A percentile compares a stretch with the other conserved stretches of the same genome.
phyloP scores from a whole-genome alignment of 1,284 basidiomycete species.

The Ceratobasidium sp. region DNA sequence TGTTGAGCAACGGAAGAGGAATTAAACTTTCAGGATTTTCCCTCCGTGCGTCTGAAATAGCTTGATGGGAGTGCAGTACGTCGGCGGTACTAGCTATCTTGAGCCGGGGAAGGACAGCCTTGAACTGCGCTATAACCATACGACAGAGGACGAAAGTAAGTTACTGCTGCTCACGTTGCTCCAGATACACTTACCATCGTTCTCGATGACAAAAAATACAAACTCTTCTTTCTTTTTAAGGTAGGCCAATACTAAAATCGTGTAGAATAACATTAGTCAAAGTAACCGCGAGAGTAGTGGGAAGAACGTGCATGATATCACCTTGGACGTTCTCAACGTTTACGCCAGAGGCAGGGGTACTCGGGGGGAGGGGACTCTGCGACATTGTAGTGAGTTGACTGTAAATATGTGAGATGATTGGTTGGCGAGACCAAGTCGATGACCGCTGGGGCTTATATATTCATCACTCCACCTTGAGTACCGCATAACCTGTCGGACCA shows the following conservation, averaged over 20 bases:
- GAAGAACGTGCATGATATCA: constrained; percentile 48
- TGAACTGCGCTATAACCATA: constrained; percentile 14
- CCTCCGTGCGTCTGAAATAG: neutral
- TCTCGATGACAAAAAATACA: constrained; percentile 18
- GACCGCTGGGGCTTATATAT: neutral
- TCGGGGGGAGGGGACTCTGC: constrained; percentile 51
- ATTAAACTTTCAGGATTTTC: neutral
- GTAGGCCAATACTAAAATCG: constrained; percentile 23
- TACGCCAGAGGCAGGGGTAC: constrained; percentile 22
- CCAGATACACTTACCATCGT: neutral
- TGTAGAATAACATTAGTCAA: too few species aligned
- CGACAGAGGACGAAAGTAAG: neutral
- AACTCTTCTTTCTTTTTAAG: constrained; percentile 42
- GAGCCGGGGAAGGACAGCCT: neutral
- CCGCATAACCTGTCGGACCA: too few species aligned
- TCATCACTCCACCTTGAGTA: too few species aligned
- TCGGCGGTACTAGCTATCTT: constrained; percentile 7
- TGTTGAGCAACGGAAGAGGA: constrained; percentile 49
- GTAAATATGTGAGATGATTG: neutral
- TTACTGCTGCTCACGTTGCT: neutral
- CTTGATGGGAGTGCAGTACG: neutral
- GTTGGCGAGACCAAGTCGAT: neutral
- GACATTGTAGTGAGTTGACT: neutral
- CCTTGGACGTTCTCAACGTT: constrained; percentile 52
- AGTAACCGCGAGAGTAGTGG: neutral